These are phyloP conservation scores for Mycosphaerella arachidis DNA, from an alignment of 2,329 filamentous ascomycete species.

Conservation along the genomic window DNA sequence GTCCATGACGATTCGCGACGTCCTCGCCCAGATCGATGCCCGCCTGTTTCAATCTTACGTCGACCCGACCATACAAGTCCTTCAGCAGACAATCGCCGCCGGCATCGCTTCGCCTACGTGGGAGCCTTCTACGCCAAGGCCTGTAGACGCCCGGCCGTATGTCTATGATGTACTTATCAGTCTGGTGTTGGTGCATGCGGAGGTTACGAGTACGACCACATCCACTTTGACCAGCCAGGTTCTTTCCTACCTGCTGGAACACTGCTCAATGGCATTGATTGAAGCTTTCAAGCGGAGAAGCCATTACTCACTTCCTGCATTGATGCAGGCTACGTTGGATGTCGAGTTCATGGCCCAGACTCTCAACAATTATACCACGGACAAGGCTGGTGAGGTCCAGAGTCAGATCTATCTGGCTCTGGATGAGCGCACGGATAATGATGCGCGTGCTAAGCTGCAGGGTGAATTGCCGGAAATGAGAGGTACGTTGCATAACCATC, in stretches of 20 bases:
- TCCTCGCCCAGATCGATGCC: slow-evolving; percentile 83
- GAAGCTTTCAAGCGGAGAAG: slow-evolving; percentile 63
- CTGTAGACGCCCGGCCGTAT: slow-evolving; percentile 76
- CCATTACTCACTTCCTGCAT: slow-evolving; percentile 69
- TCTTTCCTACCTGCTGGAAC: slow-evolving; percentile 79
- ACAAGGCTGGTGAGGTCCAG: slow-evolving; percentile 74
- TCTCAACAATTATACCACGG: slow-evolving; percentile 80
- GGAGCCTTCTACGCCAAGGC: slow-evolving; percentile 47
- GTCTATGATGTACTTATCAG: slow-evolving; percentile 81
- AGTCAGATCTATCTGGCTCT: slow-evolving; percentile 88
- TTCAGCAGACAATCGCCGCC: slow-evolving; percentile 65
- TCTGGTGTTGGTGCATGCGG: slow-evolving; percentile 83
- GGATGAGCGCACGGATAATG: slow-evolving; percentile 82
- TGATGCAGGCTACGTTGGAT: slow-evolving; percentile 96
- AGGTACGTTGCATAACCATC: slow-evolving; percentile 53
- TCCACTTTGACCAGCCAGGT: slow-evolving; percentile 73
- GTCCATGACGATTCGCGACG: slow-evolving; percentile 83
- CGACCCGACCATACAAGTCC: slow-evolving; percentile 63
- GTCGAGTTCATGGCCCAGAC: slow-evolving; percentile 97
- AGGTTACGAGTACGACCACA: slow-evolving; percentile 46
- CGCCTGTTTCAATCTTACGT: slow-evolving; percentile 92
- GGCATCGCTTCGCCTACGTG: slow-evolving; percentile 70
- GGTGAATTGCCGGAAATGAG: slow-evolving; percentile 87
- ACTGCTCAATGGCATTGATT: slow-evolving; percentile 74
- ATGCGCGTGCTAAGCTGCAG: slow-evolving; percentile 74